Percentiles rank a stretch among this genome's conserved stretches.
These are phyloP conservation scores for Multifurca ochricompacta DNA, from an alignment of 768 basidiomycete species.

Conservation along the genomic window DNA sequence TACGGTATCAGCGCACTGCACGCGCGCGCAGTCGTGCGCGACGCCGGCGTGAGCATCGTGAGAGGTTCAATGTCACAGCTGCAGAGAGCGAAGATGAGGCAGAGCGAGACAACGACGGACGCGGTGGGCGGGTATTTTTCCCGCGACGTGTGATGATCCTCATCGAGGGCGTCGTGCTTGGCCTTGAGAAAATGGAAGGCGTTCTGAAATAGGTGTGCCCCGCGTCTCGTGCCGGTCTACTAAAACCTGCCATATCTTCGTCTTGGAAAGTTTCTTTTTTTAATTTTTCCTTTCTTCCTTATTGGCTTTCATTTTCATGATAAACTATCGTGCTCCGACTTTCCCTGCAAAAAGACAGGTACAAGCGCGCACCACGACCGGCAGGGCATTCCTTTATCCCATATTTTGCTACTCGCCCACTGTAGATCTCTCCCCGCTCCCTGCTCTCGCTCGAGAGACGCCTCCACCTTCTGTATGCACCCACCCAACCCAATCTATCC, in stretches of 20 bases:
- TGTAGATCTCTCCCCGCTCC: not conserved
- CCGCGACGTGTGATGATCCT: constrained; percentile 52
- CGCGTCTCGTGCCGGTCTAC: not conserved
- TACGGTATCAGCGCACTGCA: constrained; percentile 38
- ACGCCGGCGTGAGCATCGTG: constrained; percentile 16
- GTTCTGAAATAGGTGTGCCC: constrained; percentile 22
- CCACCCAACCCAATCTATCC: not conserved
- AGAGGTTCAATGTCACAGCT: constrained; percentile 10
- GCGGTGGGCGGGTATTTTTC: constrained; percentile 31
- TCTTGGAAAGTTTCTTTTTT: not conserved
- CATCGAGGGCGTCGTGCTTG: constrained; percentile 52
- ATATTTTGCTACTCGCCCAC: not conserved
- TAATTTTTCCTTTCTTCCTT: not conserved
- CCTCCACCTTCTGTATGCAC: not conserved
- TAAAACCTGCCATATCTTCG: no score
- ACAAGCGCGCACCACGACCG: not conserved
- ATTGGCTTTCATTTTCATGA: not conserved
- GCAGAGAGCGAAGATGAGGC: constrained; percentile 21
- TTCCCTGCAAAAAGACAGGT: not conserved
- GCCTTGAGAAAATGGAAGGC: constrained; percentile 61
- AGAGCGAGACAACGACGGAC: constrained; percentile 22
- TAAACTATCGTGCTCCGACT: not conserved
- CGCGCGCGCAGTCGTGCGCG: constrained; percentile 23
- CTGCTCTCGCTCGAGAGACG: not conserved
- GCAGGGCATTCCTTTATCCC: not conserved